Conservation (phyloP, 2,329 filamentous ascomycete species). For the Orbilia ellipsospora region DNA sequence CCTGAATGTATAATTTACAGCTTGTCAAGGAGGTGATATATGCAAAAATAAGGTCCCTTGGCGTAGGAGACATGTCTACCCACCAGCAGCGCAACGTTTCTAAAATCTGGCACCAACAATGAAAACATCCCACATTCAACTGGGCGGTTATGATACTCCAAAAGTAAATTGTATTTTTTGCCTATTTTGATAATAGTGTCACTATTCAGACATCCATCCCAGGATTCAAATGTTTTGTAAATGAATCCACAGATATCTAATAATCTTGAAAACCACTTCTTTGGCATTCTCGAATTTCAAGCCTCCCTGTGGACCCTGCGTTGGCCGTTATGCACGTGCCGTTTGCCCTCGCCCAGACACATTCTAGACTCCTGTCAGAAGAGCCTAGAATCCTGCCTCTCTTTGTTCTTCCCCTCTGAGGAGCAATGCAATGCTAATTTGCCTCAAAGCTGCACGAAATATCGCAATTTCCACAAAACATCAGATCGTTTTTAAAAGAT, state of each 20-base stretch:
- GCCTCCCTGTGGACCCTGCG: slow-evolving; percentile 33
- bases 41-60: background rate
- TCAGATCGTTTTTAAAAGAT: background rate
- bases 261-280: background rate
- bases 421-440: background rate
- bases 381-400: slow-evolving; percentile 6
- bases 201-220: too few species aligned
- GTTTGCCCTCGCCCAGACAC: slow-evolving; percentile 12
- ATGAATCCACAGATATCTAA: background rate
- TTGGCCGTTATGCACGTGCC: slow-evolving; percentile 29
- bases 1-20: too few species aligned
- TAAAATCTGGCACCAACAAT: slow-evolving; percentile 9
- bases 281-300: background rate
- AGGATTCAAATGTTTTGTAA: too few species aligned
- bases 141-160: slow-evolving; percentile 4
- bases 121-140: too few species aligned
- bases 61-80: slow-evolving; percentile 29
- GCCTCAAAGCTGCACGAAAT: background rate
- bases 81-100: slow-evolving; percentile 5
- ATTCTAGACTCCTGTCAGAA: slow-evolving; percentile 33
- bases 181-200: too few species aligned
- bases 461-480: background rate
- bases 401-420: background rate
- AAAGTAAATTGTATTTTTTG: slow-evolving; percentile 24
- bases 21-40: too few species aligned